Evolutionary conservation across 805 yeast species (phyloP).

Genomic region (Zygosaccharomyces bailii): DNA sequence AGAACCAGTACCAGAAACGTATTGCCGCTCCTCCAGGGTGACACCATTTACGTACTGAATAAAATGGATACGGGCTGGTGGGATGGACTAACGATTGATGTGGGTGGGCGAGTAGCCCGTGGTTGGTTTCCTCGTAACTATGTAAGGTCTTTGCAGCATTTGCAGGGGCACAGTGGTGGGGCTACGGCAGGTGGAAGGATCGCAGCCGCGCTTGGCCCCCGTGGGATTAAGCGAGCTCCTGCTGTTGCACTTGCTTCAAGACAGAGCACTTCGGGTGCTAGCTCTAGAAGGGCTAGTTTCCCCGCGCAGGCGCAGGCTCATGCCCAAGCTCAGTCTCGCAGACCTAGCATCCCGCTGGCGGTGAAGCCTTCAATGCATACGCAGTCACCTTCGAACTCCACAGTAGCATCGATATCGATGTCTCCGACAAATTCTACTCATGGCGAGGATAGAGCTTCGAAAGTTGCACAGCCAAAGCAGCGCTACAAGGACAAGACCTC

Average conservation of each 20-base stretch:
- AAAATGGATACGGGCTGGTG: conserved; percentile 76
- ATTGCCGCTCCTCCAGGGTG: conserved; percentile 47
- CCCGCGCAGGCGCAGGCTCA: conserved; percentile 15
- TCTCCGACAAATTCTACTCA: conserved; percentile 10
- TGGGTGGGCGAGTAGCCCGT: conserved; percentile 44
- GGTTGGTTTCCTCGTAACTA: conserved; percentile 86
- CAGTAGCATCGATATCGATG: conserved; percentile 11
- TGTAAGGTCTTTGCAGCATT: conserved; percentile 21
- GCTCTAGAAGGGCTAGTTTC: conserved; percentile 16
- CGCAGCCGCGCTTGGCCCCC: neutral
- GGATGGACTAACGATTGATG: conserved; percentile 60
- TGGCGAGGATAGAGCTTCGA: conserved; percentile 2
- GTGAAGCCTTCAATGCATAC: conserved; percentile 12
- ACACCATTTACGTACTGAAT: conserved; percentile 62
- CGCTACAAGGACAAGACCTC: conserved; percentile 4
- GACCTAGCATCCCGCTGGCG: conserved; percentile 10
- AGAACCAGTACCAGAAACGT: conserved; percentile 14
- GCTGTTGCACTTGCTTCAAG: conserved; percentile 5
- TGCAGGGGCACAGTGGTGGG: conserved; percentile 21
- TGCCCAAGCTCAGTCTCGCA: conserved; percentile 11
- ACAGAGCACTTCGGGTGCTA: conserved; percentile 11
- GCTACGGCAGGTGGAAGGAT: neutral
- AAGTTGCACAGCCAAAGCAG: neutral
- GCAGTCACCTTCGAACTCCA: conserved; percentile 11
- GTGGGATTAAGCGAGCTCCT: conserved; percentile 1